phyloP scores from a whole-genome alignment of 2,329 filamentous ascomycete species.

The Apiospora marii region DNA sequence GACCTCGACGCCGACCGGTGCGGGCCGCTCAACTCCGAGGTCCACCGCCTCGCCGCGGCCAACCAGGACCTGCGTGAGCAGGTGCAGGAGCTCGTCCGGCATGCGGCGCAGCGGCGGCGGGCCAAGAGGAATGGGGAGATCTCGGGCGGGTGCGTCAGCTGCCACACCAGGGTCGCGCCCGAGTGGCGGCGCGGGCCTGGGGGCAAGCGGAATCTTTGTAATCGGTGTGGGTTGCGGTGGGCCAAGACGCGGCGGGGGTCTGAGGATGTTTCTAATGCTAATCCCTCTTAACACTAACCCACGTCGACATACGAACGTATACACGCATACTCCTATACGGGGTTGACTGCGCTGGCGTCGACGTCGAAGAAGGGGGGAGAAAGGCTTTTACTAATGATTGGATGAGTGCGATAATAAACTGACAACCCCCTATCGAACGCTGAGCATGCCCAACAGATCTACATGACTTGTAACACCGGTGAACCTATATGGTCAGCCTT shows the following conservation, averaged over 20 bases:
- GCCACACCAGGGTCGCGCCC: conserved; percentile 82
- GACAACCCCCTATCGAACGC: too few species aligned
- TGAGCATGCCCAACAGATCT: too few species aligned
- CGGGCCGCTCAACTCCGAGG: not conserved
- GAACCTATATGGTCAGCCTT: too few species aligned
- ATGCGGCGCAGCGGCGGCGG: conserved; percentile 13
- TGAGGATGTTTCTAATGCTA: not conserved
- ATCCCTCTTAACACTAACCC: too few species aligned
- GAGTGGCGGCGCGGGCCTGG: conserved; percentile 91
- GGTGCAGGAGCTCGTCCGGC: not conserved
- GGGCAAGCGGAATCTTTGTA: conserved; percentile 87
- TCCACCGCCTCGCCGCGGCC: not conserved
- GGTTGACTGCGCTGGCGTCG: too few species aligned
- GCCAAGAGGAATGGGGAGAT: not conserved
- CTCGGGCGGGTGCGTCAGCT: conserved; percentile 80
- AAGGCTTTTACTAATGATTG: too few species aligned
- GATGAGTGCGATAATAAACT: too few species aligned
- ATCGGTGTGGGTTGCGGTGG: conserved; percentile 89
- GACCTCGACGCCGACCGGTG: not conserved
- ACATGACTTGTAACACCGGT: too few species aligned
- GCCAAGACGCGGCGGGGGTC: conserved; percentile 63
- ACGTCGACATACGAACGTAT: too few species aligned
- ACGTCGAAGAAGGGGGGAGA: too few species aligned
- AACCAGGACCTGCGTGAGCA: not conserved
- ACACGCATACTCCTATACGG: too few species aligned